These are phyloP conservation scores for Boletus semigastroideus DNA, from an alignment of 1,284 basidiomycete genomes.

Conservation along the genomic window DNA sequence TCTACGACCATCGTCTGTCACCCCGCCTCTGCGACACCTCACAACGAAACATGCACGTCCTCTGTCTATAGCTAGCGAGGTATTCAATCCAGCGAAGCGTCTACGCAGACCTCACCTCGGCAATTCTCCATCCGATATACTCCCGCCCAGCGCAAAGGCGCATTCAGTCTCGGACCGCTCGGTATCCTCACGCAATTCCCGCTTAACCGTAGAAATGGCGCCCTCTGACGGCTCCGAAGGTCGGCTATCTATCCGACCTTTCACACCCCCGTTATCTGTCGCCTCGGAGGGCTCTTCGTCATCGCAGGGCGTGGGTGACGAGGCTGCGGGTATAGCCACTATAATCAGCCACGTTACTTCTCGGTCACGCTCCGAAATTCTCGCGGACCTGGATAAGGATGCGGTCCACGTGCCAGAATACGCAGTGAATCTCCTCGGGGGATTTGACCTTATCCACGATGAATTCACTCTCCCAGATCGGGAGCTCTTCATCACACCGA, in stretches of 20 bases:
- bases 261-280: slow-evolving; percentile 31
- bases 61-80: slow-evolving; percentile 30
- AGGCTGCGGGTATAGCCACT: slow-evolving; percentile 26
- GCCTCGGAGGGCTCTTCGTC: slow-evolving; percentile 27
- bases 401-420: slow-evolving; percentile 31
- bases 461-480: slow-evolving; percentile 31
- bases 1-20: slow-evolving; percentile 32
- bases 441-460: slow-evolving; percentile 33
- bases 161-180: slow-evolving; percentile 19
- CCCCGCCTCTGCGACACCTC: slow-evolving; percentile 27
- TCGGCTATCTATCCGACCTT: slow-evolving; percentile 23
- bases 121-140: slow-evolving; percentile 17
- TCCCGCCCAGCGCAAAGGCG: slow-evolving; percentile 11
- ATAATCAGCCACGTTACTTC: slow-evolving; percentile 31
- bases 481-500: slow-evolving; percentile 31
- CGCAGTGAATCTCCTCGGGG: slow-evolving; percentile 33
- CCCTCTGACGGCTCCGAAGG: slow-evolving; percentile 24
- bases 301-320: slow-evolving; percentile 20
- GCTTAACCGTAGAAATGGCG: slow-evolving; percentile 20
- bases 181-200: slow-evolving; percentile 24
- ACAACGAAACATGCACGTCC: slow-evolving; percentile 30
- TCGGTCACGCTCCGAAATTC: slow-evolving; percentile 32
- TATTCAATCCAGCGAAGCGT: slow-evolving; percentile 31
- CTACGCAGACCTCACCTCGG: slow-evolving; percentile 24
- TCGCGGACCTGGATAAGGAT: slow-evolving; percentile 32